Evolutionary conservation across 345 rosid genomes (phyloP).

Genomic region (Aegle marmelos): DNA sequence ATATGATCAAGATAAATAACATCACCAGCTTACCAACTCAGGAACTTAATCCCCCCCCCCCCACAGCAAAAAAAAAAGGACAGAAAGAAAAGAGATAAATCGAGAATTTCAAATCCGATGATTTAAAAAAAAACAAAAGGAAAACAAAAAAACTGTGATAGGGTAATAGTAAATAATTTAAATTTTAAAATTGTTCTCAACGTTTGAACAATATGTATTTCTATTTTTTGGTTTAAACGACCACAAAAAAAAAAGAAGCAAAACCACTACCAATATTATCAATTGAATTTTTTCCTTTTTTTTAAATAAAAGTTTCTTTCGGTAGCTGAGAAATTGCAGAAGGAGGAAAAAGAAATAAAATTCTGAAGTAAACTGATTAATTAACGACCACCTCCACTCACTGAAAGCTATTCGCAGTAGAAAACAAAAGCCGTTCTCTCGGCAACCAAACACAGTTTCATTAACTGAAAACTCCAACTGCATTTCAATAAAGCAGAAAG

Average conservation of each 20-base stretch:
- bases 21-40: neutral
- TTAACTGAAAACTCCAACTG: constrained; percentile 18
- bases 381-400: neutral
- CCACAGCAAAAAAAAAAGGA: neutral
- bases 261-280: neutral
- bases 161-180: neutral
- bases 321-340: neutral
- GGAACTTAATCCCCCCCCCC: neutral
- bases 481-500: constrained; percentile 19
- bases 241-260: neutral
- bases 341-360: neutral
- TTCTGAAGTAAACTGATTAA: neutral
- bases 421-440: constrained; percentile 6
- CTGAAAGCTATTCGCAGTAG: neutral
- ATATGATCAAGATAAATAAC: neutral
- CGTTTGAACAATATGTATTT: neutral
- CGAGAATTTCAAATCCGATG: neutral
- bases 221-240: neutral
- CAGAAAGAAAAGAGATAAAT: neutral
- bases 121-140: neutral
- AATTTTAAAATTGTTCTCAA: neutral
- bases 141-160: neutral
- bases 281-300: neutral
- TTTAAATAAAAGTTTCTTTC: neutral
- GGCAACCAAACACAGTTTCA: constrained; percentile 22